Percentiles rank a stretch among this genome's conserved stretches.
These are phyloP conservation scores for Podaxis sp. DNA, from an alignment of 768 basidiomycete genomes.

Conservation along the genomic window DNA sequence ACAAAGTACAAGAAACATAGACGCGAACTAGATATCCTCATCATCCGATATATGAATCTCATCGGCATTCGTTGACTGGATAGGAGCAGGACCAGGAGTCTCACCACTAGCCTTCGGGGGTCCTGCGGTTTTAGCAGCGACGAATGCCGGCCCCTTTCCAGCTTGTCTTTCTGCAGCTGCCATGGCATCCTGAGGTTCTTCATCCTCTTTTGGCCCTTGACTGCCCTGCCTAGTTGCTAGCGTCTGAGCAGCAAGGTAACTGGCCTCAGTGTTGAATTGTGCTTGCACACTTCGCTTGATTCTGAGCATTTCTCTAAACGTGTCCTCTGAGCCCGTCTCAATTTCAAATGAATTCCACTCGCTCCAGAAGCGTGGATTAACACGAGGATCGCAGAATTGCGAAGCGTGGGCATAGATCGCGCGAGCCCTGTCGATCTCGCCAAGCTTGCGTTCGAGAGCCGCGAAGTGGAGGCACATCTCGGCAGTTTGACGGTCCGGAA, in stretches of 20 bases:
- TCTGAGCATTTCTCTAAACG: conserved; percentile 91
- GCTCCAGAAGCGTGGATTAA: conserved; percentile 88
- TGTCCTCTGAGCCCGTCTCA: conserved; percentile 98
- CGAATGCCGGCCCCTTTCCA: conserved; percentile 65
- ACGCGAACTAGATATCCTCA: conserved; percentile 48
- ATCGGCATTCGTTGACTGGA: conserved; percentile 53
- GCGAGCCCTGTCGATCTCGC: conserved; percentile 96
- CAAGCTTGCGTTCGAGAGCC: conserved; percentile 91
- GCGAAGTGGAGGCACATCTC: conserved; percentile 98
- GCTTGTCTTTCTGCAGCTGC: conserved; percentile 74
- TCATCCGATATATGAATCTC: conserved; percentile 90
- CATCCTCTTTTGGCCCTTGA: conserved; percentile 26
- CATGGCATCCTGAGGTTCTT: conserved; percentile 74
- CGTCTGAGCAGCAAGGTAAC: conserved; percentile 89
- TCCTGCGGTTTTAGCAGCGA: conserved; percentile 64
- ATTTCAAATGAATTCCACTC: conserved; percentile 99
- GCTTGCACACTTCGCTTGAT: conserved; percentile 99
- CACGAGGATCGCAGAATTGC: conserved; percentile 96
- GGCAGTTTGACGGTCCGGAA: conserved; percentile 92
- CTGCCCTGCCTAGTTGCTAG: conserved; percentile 62
- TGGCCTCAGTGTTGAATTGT: conserved; percentile 96
- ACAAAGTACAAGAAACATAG: conserved; percentile 12
- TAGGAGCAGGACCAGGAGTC: conserved; percentile 23
- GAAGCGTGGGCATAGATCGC: conserved; percentile 97
- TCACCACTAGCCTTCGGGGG: conserved; percentile 30